Conservation (phyloP, 164 flowering plant genomes). For the Umbellularia californica region DNA sequence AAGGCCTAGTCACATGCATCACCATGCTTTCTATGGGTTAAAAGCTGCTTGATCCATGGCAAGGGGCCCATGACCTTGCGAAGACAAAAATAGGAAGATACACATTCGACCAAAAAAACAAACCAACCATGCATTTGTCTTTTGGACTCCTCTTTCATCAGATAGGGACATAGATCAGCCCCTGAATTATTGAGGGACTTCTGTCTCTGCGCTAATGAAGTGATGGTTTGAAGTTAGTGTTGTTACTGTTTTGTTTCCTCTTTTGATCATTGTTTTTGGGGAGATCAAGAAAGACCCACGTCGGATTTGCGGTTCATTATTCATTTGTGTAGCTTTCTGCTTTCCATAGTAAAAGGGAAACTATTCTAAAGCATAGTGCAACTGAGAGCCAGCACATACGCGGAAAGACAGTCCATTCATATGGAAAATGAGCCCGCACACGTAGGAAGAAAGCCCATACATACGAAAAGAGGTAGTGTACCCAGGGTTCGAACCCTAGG, state of each 20-base stretch:
- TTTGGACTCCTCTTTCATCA: background rate
- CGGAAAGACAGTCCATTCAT: no score
- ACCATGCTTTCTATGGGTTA: background rate
- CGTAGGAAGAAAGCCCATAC: accelerated
- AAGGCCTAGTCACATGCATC: background rate
- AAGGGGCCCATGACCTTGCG: background rate
- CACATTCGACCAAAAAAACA: background rate
- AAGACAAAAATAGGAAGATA: background rate
- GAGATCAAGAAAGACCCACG: background rate
- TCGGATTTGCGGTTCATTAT: background rate
- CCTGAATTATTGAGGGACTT: background rate
- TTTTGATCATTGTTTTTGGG: background rate
- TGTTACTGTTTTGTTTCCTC: background rate
- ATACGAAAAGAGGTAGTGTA: no score
- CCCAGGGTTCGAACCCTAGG: accelerated
- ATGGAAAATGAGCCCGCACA: no score
- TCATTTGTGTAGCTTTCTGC: no score
- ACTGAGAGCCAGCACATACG: no score
- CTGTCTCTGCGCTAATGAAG: background rate
- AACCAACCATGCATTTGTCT: background rate
- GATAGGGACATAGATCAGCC: no score
- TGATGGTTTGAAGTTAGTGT: background rate
- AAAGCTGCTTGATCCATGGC: background rate
- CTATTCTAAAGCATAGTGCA: no score
- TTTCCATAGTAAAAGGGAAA: no score